Evolutionary conservation across 1,139 yeast species (phyloP).

Genomic region (Zhuliangozyma parablackwelliae): DNA sequence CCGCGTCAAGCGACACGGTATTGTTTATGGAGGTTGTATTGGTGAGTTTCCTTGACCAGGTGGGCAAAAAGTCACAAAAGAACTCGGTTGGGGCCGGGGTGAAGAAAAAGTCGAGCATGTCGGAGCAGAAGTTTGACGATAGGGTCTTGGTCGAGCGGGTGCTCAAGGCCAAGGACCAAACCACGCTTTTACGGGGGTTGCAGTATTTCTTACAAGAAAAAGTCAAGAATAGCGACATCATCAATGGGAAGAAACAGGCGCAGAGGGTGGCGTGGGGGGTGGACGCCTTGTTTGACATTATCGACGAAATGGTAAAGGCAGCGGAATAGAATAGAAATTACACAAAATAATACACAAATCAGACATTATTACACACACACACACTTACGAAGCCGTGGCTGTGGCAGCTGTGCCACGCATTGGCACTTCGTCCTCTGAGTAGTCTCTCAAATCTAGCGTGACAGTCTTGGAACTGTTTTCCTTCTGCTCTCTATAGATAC

Average conservation of each 20-base stretch:
- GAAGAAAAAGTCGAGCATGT: conserved; percentile 21
- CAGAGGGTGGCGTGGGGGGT: conserved; percentile 72
- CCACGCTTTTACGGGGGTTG: conserved; percentile 63
- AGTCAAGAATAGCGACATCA: conserved; percentile 46
- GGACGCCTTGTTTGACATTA: conserved; percentile 48
- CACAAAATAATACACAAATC: background rate
- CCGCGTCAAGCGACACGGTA: conserved; percentile 60
- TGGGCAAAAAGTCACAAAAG: conserved; percentile 63
- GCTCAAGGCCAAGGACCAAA: conserved; percentile 60
- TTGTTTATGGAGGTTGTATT: conserved; percentile 72
- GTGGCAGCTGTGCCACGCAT: conserved; percentile 9
- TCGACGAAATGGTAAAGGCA: conserved; percentile 42
- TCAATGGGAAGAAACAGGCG: conserved; percentile 56
- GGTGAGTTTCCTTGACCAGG: conserved; percentile 58
- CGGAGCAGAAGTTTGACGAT: conserved; percentile 48
- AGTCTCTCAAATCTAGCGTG: conserved; percentile 67
- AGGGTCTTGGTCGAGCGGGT: conserved; percentile 51
- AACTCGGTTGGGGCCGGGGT: conserved; percentile 46
- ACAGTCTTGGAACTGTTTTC: conserved; percentile 74
- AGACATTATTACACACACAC: background rate
- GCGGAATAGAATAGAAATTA: conserved; percentile 1
- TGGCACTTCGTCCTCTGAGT: conserved; percentile 39
- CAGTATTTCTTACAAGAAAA: conserved; percentile 61
- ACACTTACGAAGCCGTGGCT: background rate
- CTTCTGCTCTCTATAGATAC: conserved; percentile 82